Base-by-base conservation (phyloP, 2,329 filamentous ascomycete genomes). In the Calonectria henricotiae region DNA sequence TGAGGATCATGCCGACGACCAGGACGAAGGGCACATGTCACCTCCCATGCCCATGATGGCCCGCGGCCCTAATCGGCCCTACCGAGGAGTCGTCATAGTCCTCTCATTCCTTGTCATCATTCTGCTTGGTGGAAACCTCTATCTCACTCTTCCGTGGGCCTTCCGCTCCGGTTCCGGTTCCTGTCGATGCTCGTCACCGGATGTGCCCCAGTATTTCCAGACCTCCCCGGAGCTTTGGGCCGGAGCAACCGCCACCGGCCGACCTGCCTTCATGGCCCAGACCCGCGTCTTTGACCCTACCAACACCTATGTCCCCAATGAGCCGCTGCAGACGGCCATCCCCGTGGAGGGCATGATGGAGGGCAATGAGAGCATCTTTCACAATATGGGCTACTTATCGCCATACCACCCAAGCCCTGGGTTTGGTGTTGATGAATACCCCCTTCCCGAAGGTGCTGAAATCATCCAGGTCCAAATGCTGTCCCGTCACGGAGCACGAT, bases 371-470 rank as follows among this genome's bases (percentile, higher is more conserved):
- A 92, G 89, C 81, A 93, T 94, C 75, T 94, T 94, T 81, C 86
- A 90, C 71, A 85, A 91, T 77, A 91, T 93, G 86, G 93, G 91
- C 60, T 85, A 77, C 68, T 81, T 94, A 35, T 90, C 89, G 44
- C 92, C 92, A 4, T 95, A 94, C 80, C 89, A 89, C 71, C 90
- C 92, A 0, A 90, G 91, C 66, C 89, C 91, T 0, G 93, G 93
- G 1, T 95, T 94, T 73, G 93, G 93, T 3, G 91, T 93, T 0
- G 84, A 92, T 17, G 93, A 95, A 80, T 93, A 92, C 75, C 86
- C 92, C 3, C 80, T 94, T 17, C 93, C 92, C 0, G 80, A 84
- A 7, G 92, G 90, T 13, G 88, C 92, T 0, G 90, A 92, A 68
- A 92, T 94, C 61, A 85, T 91, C 32, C 91, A 93, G 83, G 84